Evolutionary conservation across 2,329 filamentous ascomycete species (phyloP).

Genomic region (Diplocarpon rosae): DNA sequence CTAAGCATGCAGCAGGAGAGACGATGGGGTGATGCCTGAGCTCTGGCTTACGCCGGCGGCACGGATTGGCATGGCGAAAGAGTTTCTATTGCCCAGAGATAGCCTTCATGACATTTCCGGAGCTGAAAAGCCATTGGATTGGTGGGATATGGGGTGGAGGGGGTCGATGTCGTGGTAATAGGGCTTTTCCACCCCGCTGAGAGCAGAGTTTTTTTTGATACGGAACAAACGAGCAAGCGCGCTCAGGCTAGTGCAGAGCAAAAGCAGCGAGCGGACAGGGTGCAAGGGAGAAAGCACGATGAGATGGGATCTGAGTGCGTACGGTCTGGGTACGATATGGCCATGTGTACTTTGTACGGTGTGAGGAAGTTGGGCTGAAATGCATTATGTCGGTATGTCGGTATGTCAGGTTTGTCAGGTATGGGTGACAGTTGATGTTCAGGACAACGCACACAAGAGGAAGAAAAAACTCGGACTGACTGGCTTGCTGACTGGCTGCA

Average conservation of each 20-base stretch:
- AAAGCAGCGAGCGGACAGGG: slow-evolving; percentile 15
- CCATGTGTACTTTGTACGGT: neutral
- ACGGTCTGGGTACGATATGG: neutral
- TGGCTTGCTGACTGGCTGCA: neutral
- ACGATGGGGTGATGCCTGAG: slow-evolving; percentile 23
- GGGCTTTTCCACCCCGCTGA: slow-evolving; percentile 2
- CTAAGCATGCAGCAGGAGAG: slow-evolving; percentile 22
- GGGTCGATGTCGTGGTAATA: slow-evolving; percentile 10
- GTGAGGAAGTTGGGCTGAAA: slow-evolving; percentile 12
- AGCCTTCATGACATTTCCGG: slow-evolving; percentile 23
- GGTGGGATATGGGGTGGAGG: slow-evolving; percentile 16
- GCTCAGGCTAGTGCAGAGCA: slow-evolving; percentile 28
- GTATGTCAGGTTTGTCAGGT: slow-evolving; percentile 5
- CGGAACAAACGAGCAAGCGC: slow-evolving; percentile 30
- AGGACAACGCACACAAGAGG: neutral
- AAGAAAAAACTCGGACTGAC: neutral
- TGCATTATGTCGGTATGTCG: slow-evolving; percentile 14
- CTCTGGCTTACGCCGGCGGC: slow-evolving; percentile 20
- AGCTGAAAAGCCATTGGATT: slow-evolving; percentile 19
- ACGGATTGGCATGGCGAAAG: slow-evolving; percentile 22
- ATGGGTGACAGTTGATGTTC: neutral
- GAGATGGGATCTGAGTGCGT: slow-evolving; percentile 5
- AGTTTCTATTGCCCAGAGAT: slow-evolving; percentile 27
- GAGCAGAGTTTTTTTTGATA: slow-evolving; percentile 6
- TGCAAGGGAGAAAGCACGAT: too few relatives aligned